Conservation (phyloP, 2,329 filamentous ascomycete species). For the Beauveria pseudobassiana region DNA sequence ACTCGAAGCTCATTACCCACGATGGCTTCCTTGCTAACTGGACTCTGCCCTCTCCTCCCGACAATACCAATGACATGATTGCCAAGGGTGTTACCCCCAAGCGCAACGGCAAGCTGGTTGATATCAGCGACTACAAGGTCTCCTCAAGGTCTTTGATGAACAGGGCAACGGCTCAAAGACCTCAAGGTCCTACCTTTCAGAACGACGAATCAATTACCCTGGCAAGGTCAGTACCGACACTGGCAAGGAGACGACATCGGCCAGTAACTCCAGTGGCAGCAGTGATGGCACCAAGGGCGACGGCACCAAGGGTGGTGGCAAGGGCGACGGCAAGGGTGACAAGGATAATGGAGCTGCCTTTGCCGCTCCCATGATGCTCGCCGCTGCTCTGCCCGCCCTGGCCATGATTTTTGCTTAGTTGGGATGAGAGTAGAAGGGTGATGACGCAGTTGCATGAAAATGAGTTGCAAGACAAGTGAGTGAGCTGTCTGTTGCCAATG, state of each 20-base stretch:
- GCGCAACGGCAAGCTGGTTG: constrained; percentile 59
- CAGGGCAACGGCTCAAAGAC: constrained; percentile 34
- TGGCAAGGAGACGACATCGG: constrained; percentile 20
- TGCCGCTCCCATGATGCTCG: constrained; percentile 25
- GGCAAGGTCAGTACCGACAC: constrained; percentile 35
- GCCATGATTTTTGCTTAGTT: constrained; percentile 28
- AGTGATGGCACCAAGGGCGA: not conserved
- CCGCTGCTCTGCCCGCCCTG: constrained; percentile 25
- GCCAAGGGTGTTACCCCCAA: constrained; percentile 63
- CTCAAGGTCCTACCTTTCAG: constrained; percentile 41
- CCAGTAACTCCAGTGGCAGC: constrained; percentile 15
- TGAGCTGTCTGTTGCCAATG: not conserved
- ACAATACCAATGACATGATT: constrained; percentile 64
- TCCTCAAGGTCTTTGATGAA: constrained; percentile 32
- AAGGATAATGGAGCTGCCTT: constrained; percentile 22
- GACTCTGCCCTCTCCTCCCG: constrained; percentile 61
- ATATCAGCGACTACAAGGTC: constrained; percentile 58
- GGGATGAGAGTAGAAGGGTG: not conserved
- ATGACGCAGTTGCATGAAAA: not conserved
- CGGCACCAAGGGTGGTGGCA: not conserved
- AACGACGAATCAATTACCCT: constrained; percentile 37
- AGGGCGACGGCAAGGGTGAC: constrained; percentile 14
- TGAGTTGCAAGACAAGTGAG: not conserved
- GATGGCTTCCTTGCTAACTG: constrained; percentile 71
- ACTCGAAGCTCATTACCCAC: constrained; percentile 55